Evolutionary conservation across 2,329 filamentous ascomycete genomes (phyloP).

Genomic region (Neofusicoccum umdonicola): DNA sequence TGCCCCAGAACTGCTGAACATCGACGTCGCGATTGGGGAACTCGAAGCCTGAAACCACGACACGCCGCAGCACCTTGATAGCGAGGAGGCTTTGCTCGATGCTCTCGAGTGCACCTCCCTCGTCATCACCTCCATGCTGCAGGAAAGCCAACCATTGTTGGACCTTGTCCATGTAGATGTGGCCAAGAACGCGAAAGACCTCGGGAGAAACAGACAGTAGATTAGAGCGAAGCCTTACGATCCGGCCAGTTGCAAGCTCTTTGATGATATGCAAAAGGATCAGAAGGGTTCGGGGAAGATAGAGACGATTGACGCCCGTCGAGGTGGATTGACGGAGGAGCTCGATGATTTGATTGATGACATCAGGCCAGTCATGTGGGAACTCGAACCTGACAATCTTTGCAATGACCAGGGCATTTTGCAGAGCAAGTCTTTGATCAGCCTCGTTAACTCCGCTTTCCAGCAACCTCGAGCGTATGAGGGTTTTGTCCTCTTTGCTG

Average conservation of each 20-base stretch:
- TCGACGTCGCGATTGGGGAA: conserved; percentile 75
- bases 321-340: conserved; percentile 59
- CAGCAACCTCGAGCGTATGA: conserved; percentile 73
- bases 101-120: conserved; percentile 58
- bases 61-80: conserved; percentile 75
- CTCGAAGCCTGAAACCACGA: conserved; percentile 80
- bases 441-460: conserved; percentile 75
- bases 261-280: conserved; percentile 85
- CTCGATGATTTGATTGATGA: conserved; percentile 43
- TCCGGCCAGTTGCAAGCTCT: conserved; percentile 77
- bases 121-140: conserved; percentile 56
- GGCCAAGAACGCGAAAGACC: conserved; percentile 74
- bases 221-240: conserved; percentile 71
- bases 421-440: conserved; percentile 72
- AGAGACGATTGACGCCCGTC: conserved; percentile 58
- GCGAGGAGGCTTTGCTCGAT: conserved; percentile 76
- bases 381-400: conserved; percentile 91
- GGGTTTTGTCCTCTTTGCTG: conserved; percentile 67
- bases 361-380: conserved; percentile 70
- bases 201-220: conserved; percentile 79
- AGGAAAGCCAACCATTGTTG: conserved; percentile 65
- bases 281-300: conserved; percentile 69
- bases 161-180: conserved; percentile 75
- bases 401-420: conserved; percentile 83
- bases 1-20: conserved; percentile 75